Evolutionary conservation across 345 rosid genomes (phyloP).

Genomic region (Eucalyptus regnans): DNA sequence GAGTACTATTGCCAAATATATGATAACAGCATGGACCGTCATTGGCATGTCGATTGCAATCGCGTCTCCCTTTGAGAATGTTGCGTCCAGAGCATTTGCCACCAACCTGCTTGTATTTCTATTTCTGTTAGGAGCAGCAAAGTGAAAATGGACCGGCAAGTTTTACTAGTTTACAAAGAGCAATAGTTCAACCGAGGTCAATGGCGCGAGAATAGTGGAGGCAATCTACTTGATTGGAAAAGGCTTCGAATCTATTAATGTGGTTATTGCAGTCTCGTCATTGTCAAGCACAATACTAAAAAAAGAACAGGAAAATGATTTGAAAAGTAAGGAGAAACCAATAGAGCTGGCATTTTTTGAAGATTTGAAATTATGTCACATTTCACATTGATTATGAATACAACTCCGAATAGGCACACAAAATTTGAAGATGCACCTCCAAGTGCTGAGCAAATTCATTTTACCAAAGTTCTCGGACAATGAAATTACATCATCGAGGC

Average conservation of each 20-base stretch:
- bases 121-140: neutral
- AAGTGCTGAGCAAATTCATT: neutral
- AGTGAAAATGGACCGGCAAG: neutral
- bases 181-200: neutral
- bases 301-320: neutral
- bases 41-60: slow-evolving; percentile 95
- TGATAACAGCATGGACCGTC: slow-evolving; percentile 77
- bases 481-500: neutral
- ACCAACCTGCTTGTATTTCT: slow-evolving; percentile 41
- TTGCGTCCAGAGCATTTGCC: slow-evolving; percentile 54
- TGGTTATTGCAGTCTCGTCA: neutral
- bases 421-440: neutral
- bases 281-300: neutral
- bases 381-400: neutral
- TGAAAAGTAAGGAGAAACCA: neutral
- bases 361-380: neutral
- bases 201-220: neutral
- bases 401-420: neutral
- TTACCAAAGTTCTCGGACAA: neutral
- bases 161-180: neutral
- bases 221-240: neutral
- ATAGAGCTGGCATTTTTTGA: neutral
- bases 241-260: neutral
- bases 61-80: slow-evolving; percentile 65
- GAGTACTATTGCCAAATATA: slow-evolving; percentile 69